Conservation (phyloP, 2,329 filamentous ascomycete genomes). For the Chaetomiaceae sp. region DNA sequence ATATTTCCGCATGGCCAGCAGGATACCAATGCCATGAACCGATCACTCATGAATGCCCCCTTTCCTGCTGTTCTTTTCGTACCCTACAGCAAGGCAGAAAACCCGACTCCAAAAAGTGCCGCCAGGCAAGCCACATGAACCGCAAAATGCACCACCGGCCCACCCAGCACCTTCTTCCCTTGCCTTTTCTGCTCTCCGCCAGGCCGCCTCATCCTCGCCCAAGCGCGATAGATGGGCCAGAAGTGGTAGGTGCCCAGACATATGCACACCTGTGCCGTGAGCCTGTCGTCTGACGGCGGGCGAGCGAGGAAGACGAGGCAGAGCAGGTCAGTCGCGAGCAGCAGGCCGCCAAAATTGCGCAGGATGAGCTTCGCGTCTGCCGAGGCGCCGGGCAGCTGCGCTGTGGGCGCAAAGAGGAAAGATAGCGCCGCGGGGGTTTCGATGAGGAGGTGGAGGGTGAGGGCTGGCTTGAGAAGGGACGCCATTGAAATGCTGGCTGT, state of each 20-base stretch:
- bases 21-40: too few relatives aligned
- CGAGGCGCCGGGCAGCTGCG: slow-evolving; percentile 38
- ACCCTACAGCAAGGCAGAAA: slow-evolving; percentile 4
- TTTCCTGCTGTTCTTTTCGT: too few relatives aligned
- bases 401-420: slow-evolving; percentile 39
- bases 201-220: slow-evolving; percentile 26
- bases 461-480: neutral
- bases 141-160: slow-evolving; percentile 40
- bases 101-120: slow-evolving; percentile 29
- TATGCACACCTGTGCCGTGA: slow-evolving; percentile 30
- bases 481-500: neutral
- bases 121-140: slow-evolving; percentile 36
- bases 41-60: too few relatives aligned
- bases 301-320: slow-evolving; percentile 32
- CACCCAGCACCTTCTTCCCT: slow-evolving; percentile 34
- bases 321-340: slow-evolving; percentile 40
- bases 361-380: slow-evolving; percentile 38
- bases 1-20: neutral
- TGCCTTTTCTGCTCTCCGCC: slow-evolving; percentile 12
- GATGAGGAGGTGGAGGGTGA: slow-evolving; percentile 16
- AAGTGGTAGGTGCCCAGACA: slow-evolving; percentile 44
- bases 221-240: slow-evolving; percentile 42
- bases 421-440: slow-evolving; percentile 34
- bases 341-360: slow-evolving; percentile 42
- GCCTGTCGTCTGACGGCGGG: slow-evolving; percentile 29